Evolutionary conservation across 257 asterid species (phyloP).

Genomic region (Galeopsis tetrahit): DNA sequence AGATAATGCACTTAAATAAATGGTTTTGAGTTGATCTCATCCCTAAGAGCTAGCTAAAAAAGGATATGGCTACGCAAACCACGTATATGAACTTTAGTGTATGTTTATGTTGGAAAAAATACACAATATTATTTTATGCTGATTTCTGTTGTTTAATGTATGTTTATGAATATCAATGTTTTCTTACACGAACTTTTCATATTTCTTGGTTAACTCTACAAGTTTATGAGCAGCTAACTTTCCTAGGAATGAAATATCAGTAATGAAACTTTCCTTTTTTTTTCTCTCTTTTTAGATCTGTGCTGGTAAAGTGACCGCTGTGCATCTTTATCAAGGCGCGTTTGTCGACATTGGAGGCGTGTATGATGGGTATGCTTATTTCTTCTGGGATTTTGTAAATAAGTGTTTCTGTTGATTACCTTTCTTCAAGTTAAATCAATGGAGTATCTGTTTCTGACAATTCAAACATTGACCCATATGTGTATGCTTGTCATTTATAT

Average conservation of each 20-base stretch:
- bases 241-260: conserved; percentile 20
- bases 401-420: not conserved
- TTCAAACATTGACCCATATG: conserved; percentile 2
- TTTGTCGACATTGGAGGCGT: conserved; percentile 98
- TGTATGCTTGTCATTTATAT: not conserved
- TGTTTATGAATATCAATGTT: not conserved
- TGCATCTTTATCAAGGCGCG: conserved; percentile 98
- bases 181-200: not conserved
- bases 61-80: not conserved
- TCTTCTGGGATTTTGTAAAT: conserved; percentile 19
- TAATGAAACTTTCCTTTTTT: conserved; percentile 27
- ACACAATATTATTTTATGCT: not conserved
- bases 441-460: conserved; percentile 1
- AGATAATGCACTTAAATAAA: not conserved
- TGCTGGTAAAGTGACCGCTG: conserved; percentile 86
- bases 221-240: conserved; percentile 21
- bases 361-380: conserved; percentile 81
- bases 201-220: conserved; percentile 3
- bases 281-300: conserved; percentile 65
- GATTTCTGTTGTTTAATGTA: not conserved
- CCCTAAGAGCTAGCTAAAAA: not conserved
- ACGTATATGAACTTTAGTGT: not conserved
- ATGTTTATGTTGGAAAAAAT: conserved; percentile 3
- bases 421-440: conserved; percentile 15
- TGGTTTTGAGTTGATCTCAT: not conserved